phyloP scores from a whole-genome alignment of 495 filamentous ascomycete genomes.

The Melanomma pulvis-pyrius region DNA sequence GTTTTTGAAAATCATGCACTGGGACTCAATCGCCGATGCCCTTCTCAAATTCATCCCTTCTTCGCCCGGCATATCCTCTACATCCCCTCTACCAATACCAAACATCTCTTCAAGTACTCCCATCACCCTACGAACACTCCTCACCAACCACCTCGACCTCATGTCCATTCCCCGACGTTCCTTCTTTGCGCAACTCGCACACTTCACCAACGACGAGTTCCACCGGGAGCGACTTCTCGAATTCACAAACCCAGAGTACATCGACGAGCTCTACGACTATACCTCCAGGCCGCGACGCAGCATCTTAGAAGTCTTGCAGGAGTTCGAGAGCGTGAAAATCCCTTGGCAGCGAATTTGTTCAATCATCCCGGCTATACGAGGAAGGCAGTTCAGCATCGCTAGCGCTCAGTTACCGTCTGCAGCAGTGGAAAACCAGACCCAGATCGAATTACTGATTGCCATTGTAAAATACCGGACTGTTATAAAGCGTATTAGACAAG shows the following conservation, averaged over 20 bases:
- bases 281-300: constrained; percentile 87
- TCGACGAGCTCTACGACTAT: constrained; percentile 95
- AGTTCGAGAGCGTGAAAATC: constrained; percentile 83
- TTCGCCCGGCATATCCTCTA: constrained; percentile 26
- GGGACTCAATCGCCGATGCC: constrained; percentile 70
- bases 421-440: constrained; percentile 41
- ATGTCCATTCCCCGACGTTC: constrained; percentile 82
- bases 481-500: constrained; percentile 80
- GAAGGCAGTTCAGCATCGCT: constrained; percentile 85
- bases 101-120: constrained; percentile 3
- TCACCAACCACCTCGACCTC: constrained; percentile 83
- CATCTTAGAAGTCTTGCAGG: constrained; percentile 87
- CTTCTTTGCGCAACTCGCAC: constrained; percentile 76
- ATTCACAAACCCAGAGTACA: constrained; percentile 72
- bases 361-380: constrained; percentile 74
- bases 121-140: constrained; percentile 72
- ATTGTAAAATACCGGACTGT: constrained; percentile 90
- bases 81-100: constrained; percentile 51
- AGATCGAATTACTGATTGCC: constrained; percentile 80
- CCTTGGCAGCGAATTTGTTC: constrained; percentile 71
- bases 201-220: constrained; percentile 68
- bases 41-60: constrained; percentile 56
- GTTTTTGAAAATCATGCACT: constrained; percentile 75
- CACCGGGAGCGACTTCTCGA: constrained; percentile 83
- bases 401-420: constrained; percentile 59